phyloP scores from a whole-genome alignment of 495 filamentous ascomycete genomes.

The Podospora appendiculata region DNA sequence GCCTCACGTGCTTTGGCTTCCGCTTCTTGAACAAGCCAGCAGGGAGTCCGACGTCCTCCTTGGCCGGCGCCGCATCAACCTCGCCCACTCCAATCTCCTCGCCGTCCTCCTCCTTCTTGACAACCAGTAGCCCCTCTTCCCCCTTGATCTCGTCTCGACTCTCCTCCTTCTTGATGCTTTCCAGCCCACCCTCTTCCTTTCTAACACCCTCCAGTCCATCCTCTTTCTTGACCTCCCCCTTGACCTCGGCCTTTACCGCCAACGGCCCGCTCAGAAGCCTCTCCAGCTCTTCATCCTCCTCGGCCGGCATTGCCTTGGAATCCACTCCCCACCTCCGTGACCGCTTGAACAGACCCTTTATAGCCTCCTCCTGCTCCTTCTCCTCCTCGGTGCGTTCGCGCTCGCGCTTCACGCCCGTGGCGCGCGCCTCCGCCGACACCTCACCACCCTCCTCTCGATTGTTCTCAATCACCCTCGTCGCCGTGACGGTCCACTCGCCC shows the following conservation, averaged over 20 bases:
- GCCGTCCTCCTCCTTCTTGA: constrained; percentile 8
- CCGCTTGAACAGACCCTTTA: constrained; percentile 48
- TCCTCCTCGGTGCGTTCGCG: constrained; percentile 53
- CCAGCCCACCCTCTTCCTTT: constrained; percentile 18
- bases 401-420: constrained; percentile 64
- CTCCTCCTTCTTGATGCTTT: constrained; percentile 26
- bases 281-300: constrained; percentile 62
- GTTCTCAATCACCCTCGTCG: constrained; percentile 38
- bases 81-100: neutral
- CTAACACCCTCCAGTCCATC: no score
- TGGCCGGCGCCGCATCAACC: constrained; percentile 10
- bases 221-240: constrained; percentile 26
- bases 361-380: constrained; percentile 53
- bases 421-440: constrained; percentile 35
- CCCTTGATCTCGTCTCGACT: neutral
- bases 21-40: constrained; percentile 76
- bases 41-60: constrained; percentile 8
- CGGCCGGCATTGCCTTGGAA: constrained; percentile 57
- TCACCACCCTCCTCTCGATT: constrained; percentile 15
- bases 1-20: constrained; percentile 68
- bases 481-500: constrained; percentile 81
- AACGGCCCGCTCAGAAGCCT: constrained; percentile 51
- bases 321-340: constrained; percentile 67
- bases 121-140: neutral
- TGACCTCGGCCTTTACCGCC: constrained; percentile 24